These are phyloP conservation scores for Fusarium compactum DNA, from an alignment of 2,329 filamentous ascomycete genomes.

Conservation along the genomic window DNA sequence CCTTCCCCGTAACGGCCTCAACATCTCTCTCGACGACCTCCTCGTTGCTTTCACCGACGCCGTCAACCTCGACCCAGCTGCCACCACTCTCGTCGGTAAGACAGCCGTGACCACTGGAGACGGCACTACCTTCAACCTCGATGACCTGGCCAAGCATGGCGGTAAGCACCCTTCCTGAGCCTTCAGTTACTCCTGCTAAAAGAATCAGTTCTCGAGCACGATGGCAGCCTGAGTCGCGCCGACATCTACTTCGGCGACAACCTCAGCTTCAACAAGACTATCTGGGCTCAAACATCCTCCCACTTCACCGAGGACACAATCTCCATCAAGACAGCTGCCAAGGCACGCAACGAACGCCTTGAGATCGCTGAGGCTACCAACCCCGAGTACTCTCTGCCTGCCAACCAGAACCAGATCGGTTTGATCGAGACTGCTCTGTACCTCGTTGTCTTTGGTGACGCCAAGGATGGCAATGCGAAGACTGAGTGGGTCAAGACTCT, in stretches of 20 bases:
- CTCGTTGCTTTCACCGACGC: constrained; percentile 40
- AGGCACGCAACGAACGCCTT: constrained; percentile 38
- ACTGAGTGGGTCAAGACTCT: constrained; percentile 42
- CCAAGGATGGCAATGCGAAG: constrained; percentile 33
- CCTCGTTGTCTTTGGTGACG: constrained; percentile 35
- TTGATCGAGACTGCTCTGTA: constrained; percentile 43
- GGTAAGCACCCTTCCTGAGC: neutral
- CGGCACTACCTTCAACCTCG: constrained; percentile 40
- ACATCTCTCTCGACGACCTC: constrained; percentile 33
- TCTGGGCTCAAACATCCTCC: constrained; percentile 31
- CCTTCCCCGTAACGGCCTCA: constrained; percentile 36
- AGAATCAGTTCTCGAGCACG: constrained; percentile 35
- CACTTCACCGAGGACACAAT: constrained; percentile 41
- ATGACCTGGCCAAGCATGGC: constrained; percentile 37
- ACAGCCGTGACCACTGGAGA: constrained; percentile 38
- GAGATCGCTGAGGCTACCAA: constrained; percentile 31
- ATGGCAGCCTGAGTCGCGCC: constrained; percentile 41
- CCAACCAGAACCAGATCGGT: constrained; percentile 23
- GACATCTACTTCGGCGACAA: constrained; percentile 43
- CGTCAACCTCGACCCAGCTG: constrained; percentile 43
- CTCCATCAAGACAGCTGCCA: constrained; percentile 38
- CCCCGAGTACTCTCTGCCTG: constrained; percentile 28
- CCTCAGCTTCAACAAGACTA: constrained; percentile 41
- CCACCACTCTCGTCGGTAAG: constrained; percentile 37
- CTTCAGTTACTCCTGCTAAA: neutral